phyloP scores from a whole-genome alignment of 192 early-diverging fungal genomes.

The Paraglomus brasilianum region DNA sequence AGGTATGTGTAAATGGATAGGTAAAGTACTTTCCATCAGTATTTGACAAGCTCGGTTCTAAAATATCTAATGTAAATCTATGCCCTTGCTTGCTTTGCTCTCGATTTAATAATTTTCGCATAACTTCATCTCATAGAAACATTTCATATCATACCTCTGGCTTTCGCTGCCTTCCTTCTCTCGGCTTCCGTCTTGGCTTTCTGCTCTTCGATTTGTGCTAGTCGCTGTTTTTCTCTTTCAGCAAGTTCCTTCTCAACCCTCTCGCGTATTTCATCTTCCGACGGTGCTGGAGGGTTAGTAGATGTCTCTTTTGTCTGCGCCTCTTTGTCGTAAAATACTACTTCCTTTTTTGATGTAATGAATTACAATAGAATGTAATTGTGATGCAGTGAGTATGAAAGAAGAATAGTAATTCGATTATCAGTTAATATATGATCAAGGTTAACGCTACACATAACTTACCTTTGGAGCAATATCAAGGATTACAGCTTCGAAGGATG shows the following conservation, averaged over 20 bases:
- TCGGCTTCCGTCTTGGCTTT: background rate
- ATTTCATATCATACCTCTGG: background rate
- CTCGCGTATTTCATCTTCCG: slow-evolving; percentile 50
- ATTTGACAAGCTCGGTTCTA: background rate
- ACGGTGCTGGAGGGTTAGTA: slow-evolving; percentile 48
- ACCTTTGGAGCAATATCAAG: slow-evolving; percentile 87
- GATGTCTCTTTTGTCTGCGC: slow-evolving; percentile 67
- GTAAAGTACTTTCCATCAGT: background rate
- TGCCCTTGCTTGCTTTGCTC: background rate
- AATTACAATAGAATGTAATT: background rate
- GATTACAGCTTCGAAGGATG: slow-evolving; percentile 70
- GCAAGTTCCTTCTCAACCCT: slow-evolving; percentile 67
- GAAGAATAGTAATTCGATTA: background rate
- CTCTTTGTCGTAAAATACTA: slow-evolving; percentile 88
- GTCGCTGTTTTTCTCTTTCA: slow-evolving; percentile 42
- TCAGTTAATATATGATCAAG: background rate
- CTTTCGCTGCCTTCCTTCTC: background rate
- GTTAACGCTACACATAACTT: background rate
- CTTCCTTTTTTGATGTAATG: slow-evolving; percentile 52
- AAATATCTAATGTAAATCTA: background rate
- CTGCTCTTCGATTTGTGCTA: background rate
- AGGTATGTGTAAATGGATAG: background rate
- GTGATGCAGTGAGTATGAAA: background rate
- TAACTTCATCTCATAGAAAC: background rate
- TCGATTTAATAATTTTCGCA: background rate